Evolutionary conservation across 257 asterid genomes (phyloP), one percentile per base, ranked within the genome.

Genomic region (Rauvolfia tetraphylla): DNA sequence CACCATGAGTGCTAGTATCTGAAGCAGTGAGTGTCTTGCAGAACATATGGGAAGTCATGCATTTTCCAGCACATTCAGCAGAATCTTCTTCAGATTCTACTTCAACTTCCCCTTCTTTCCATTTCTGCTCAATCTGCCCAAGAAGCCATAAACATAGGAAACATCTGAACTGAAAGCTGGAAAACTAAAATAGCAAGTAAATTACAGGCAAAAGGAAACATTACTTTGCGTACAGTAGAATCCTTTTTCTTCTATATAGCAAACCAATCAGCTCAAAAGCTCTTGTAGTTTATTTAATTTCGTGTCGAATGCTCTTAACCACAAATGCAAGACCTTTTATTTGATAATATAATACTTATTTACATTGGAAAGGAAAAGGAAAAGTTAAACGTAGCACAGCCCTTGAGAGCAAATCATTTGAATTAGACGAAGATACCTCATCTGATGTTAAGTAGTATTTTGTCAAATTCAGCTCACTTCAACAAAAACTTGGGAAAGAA

Each of bases 1-100:
- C 98, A 51, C 98, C 98, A 81, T 95, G 98, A 15, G 98, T 95
- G 87, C 98, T 95, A 6, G 98, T 95, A 83, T 95, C 98, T 4
- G 98, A 94, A 17, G 98, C 98, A 1, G 98, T 94, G 74, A 94
- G 97, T 25, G 97, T 92, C 81, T 95, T 95, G 75, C 98, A 95
- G 75, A 95, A 95, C 98, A 94, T 94, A 78, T 92, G 98, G 4
- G 97, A 95, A 38, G 98, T 87, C 79, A 80, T 81, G 58, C 92
- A 77, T 86, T 86, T 94, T 66, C 83, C 89, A 15, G 76, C 59
- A 11, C 87, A 83, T 78, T 88, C 95, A 74, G 53, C 74, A 62
- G 88, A 93, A 65, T 87, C 96, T 27, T 89, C 97, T 54, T 88
- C 97, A 4, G 69, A 68, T 63, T 87, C 96, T 12, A 75, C 80